Base-by-base conservation (phyloP, 2,329 filamentous ascomycete genomes). In the Zymoseptoria crescenta region DNA sequence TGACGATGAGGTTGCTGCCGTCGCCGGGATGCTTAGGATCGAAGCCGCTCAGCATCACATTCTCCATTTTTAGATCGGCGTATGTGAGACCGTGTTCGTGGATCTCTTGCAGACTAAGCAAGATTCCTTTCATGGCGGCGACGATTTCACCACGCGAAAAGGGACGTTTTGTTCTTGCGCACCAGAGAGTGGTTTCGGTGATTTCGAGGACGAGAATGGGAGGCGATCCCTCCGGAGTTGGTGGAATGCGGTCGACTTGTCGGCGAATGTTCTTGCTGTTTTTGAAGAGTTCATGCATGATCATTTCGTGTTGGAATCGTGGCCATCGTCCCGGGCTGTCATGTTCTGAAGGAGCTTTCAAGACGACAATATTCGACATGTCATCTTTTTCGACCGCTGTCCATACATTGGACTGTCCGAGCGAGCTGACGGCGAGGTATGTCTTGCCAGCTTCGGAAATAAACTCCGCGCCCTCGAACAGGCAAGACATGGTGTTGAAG, bases 211-310 rank as follows among this genome's bases (percentile, higher is more conserved):
- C 67, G 9, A 70, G 55, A 29, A 67, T 61, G 19, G 69, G 69
- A 28, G 64, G 66, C 13, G 52, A 54, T 5, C 55, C 55, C 1
- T 58, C 50, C 13, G 53, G 48, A 1, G 49, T 57, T 0, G 69
- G 65, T 9, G 66, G 61, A 20, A 70, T 68, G 10, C 67, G 65
- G 57, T 70, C 69, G 28, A 69, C 49, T 28, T 69, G 64, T 45
- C 62, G 63, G 24, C 69, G 64, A 41, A 70, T 65, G 24, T 49
- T 56, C 10, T 53, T 45, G 20, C 58, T 64, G 35, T 64, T 62
- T 48, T 68, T 70, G 57, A 70, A 62, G 7, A 70, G 57, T 59
- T 70, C 67, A 52, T 70, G 69, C 65, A 70, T 70, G 53, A 68
- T 63, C 65, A 70, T 69, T 53, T 70, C 69, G 27, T 68, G 62